Evolutionary conservation across 768 basidiomycete species (phyloP).

Genomic region (Agrocybe chaxingu): DNA sequence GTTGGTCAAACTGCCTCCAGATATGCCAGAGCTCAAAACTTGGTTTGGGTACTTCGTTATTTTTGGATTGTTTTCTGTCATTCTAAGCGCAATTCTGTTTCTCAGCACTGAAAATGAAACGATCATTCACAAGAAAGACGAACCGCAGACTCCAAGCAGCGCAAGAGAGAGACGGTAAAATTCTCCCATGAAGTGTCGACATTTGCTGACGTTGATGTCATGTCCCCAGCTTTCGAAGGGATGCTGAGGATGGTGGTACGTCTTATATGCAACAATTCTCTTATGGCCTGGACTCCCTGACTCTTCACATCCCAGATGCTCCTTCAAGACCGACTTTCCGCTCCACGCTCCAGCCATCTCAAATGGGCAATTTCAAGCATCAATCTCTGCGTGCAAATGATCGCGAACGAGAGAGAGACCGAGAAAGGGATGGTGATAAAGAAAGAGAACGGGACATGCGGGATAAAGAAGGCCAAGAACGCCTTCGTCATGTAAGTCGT

Average conservation of each 20-base stretch:
- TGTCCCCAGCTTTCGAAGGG: slow-evolving; percentile 64
- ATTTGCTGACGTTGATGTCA: slow-evolving; percentile 9
- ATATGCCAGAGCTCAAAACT: slow-evolving; percentile 80
- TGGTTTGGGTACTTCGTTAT: slow-evolving; percentile 79
- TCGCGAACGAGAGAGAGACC: slow-evolving; percentile 49
- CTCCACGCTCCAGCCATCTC: slow-evolving; percentile 74
- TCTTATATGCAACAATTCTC: slow-evolving; percentile 1
- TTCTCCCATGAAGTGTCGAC: not conserved
- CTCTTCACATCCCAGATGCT: slow-evolving; percentile 33
- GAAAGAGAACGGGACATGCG: slow-evolving; percentile 58
- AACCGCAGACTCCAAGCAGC: slow-evolving; percentile 49
- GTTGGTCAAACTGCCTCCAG: slow-evolving; percentile 62
- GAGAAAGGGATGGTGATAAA: slow-evolving; percentile 44
- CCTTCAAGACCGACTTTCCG: slow-evolving; percentile 67
- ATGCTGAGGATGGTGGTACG: slow-evolving; percentile 71
- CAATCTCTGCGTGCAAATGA: slow-evolving; percentile 73
- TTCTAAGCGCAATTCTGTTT: slow-evolving; percentile 16
- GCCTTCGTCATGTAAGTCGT: slow-evolving; percentile 66
- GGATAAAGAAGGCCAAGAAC: slow-evolving; percentile 77
- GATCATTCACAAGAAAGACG: slow-evolving; percentile 58
- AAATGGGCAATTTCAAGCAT: slow-evolving; percentile 93
- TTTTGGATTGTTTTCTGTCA: slow-evolving; percentile 20
- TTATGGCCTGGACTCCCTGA: slow-evolving; percentile 4
- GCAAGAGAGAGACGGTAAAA: slow-evolving; percentile 68
- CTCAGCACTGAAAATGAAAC: slow-evolving; percentile 61